Evolutionary conservation across 805 yeast species (phyloP), one percentile per base, ranked within the genome.

Genomic region (Wickerhamiella azyma): DNA sequence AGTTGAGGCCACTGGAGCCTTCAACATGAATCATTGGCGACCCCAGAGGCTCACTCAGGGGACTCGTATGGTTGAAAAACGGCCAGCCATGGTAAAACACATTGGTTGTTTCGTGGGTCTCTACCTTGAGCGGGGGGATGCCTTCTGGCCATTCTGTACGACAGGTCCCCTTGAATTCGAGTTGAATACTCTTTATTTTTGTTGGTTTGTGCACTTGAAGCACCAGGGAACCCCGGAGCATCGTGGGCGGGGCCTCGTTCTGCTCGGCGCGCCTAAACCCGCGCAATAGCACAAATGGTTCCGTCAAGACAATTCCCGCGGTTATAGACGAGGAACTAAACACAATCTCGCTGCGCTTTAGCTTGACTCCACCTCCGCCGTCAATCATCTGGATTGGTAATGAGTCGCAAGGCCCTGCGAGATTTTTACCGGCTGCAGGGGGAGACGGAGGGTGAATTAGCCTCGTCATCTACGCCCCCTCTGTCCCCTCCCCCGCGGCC

Each of bases 111-210:
- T 92, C 98, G 29, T 63, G 61, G 50, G 74, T 78, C 11, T 77
- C 81, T 14, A 68, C 67, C 53, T 78, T 77, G 59, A 81, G 84
- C 0, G 96, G 96, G 0, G 97, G 97, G 16, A 89, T 88, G 2
- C 98, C 98, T 58, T 92, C 96, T 2, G 96, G 96, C 96, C 96
- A 88, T 50, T 88, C 95, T 0, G 96, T 88, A 52, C 82, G 71
- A 32, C 82, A 74, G 1, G 61, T 58, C 1, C 96, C 96, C 44
- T 70, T 70, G 54, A 88, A 76, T 1, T 69, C 66, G 41, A 88
- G 66, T 4, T 66, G 59, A 10, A 88, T 74, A 16, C 73, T 59
- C 60, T 81, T 84, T 50, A 88, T 66, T 59, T 78, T 83, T 26
- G 79, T 69, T 0, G 89, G 79, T 55, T 85, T 85, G 39, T 77